phyloP scores from a whole-genome alignment of 306 rosid species.

The Fragaria ananassa region DNA sequence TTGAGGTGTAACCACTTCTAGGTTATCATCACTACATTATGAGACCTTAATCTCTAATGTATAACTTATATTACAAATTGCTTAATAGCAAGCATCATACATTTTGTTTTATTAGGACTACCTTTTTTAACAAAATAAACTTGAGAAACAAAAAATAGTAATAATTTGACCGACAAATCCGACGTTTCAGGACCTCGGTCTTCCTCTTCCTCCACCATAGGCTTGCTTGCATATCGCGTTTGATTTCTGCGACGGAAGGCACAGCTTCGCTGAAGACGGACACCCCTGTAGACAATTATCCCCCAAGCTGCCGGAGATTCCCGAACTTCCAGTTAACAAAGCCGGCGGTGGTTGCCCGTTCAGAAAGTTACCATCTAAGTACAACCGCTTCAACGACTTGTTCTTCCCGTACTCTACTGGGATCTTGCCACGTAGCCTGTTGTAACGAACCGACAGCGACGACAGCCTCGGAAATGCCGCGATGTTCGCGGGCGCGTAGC shows the following conservation, averaged over 20 bases:
- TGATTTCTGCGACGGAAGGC: constrained; percentile 76
- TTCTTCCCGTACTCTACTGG: constrained; percentile 55
- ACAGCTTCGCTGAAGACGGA: constrained; percentile 62
- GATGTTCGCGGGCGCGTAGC: constrained; percentile 61
- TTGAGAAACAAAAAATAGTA: not conserved
- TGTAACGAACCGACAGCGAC: constrained; percentile 67
- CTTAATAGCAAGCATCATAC: constrained; percentile 4
- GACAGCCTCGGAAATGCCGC: constrained; percentile 50
- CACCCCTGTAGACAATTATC: constrained; percentile 75
- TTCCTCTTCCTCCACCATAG: constrained; percentile 45
- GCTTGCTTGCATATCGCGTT: constrained; percentile 58
- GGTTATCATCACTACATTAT: not conserved
- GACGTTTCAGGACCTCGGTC: constrained; percentile 34
- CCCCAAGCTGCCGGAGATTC: constrained; percentile 78
- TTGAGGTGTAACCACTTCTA: not conserved
- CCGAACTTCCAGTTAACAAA: constrained; percentile 34
- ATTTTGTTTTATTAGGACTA: constrained; percentile 15
- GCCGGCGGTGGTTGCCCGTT: constrained; percentile 71
- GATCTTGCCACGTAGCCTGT: constrained; percentile 67
- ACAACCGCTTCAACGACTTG: constrained; percentile 53
- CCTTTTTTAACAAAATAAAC: not conserved
- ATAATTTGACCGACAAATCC: constrained; percentile 28
- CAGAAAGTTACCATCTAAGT: constrained; percentile 74
- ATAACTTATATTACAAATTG: not conserved
- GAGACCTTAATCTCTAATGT: not conserved